A percentile compares a stretch with the other conserved stretches of the same genome.
Conservation (phyloP, 371 early-diverging fungal species). For the Mucor indicus region DNA sequence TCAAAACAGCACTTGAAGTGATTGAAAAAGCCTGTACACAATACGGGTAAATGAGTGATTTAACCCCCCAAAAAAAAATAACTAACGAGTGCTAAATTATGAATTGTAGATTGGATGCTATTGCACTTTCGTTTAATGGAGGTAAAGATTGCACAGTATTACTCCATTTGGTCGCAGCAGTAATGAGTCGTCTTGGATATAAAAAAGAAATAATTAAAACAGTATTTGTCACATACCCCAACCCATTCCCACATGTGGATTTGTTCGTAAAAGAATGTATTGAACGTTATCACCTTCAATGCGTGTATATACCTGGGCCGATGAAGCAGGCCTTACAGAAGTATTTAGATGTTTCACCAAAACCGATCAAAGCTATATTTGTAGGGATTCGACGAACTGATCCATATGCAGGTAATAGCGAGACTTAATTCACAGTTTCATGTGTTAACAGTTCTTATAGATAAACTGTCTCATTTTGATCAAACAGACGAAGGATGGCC, state of each 20-base stretch:
- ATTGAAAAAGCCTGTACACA: conserved; percentile 63
- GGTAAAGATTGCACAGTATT: conserved; percentile 97
- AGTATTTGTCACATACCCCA: conserved; percentile 74
- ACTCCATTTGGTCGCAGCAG: conserved; percentile 75
- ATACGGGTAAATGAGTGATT: conserved; percentile 68
- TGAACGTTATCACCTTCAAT: conserved; percentile 61
- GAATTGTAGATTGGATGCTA: conserved; percentile 39
- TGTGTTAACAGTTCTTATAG: too few species aligned
- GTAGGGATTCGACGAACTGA: conserved; percentile 92
- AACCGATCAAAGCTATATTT: conserved; percentile 75
- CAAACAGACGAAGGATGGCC: conserved; percentile 93
- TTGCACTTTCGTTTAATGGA: conserved; percentile 91
- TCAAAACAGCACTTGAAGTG: conserved; percentile 53
- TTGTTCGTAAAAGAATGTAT: conserved; percentile 75
- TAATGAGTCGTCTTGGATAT: conserved; percentile 26
- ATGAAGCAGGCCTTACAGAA: conserved; percentile 79
- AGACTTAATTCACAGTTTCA: too few species aligned
- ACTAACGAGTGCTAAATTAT: too few species aligned
- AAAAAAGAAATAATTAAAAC: conserved; percentile 26
- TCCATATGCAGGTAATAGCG: conserved; percentile 76
- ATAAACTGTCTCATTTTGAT: conserved; percentile 64
- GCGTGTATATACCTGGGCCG: conserved; percentile 64
- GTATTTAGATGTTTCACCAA: conserved; percentile 57
- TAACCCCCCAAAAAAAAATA: too few species aligned
- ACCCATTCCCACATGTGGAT: conserved; percentile 88